Evolutionary conservation across 176 grass and related monocot genomes (phyloP), one percentile per base, ranked within the genome.

Genomic region (Paspalum notatum): DNA sequence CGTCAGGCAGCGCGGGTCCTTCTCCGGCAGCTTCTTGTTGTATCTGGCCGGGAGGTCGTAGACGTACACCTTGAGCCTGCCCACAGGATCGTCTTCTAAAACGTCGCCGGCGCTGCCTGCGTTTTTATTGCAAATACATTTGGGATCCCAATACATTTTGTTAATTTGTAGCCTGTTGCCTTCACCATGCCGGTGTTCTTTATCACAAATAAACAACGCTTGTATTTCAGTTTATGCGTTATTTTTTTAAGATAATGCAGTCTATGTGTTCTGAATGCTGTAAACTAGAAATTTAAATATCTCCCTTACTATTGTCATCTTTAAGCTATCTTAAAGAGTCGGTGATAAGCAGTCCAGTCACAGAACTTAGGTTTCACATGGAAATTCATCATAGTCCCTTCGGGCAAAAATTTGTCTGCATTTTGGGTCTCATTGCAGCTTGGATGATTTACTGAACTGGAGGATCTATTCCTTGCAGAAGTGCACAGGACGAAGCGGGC

Each of bases 61-160:
- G 12, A 79, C 76, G 76, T 66, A 79, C 0, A 79, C 76, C 76
- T 79, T 79, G 32, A 66, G 76, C 62, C 7, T 38, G 9, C 76
- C 76, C 0, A 41, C 63, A 0, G 76, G 76, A 12, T 79, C 48
- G 32, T 79, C 76, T 24, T 79, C 61, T 1, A 79, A 24, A 5
- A 79, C 76, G 0, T 79, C 76, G 4, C 62, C 76, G 62, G 47
- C 32, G 4, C 13, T 52, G 20, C 76, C 76, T 79, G 76, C 75
- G 22, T n/a, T 66, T 63, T 41, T 3, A 7, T 68, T 67, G n/a
- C n/a, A n/a, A n/a, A n/a, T n/a, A n/a, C n/a, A n/a, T n/a, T n/a
- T n/a, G n/a, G n/a, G n/a, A 60, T 60, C 11, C 25, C 22, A 60
- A 60, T 25, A 21, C 10, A 6, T 60, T 25, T 7, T 62, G 59